A percentile compares a stretch with the other conserved stretches of the same genome.
Conservation (phyloP, 2,329 filamentous ascomycete species). For the Eutypella sp. region DNA sequence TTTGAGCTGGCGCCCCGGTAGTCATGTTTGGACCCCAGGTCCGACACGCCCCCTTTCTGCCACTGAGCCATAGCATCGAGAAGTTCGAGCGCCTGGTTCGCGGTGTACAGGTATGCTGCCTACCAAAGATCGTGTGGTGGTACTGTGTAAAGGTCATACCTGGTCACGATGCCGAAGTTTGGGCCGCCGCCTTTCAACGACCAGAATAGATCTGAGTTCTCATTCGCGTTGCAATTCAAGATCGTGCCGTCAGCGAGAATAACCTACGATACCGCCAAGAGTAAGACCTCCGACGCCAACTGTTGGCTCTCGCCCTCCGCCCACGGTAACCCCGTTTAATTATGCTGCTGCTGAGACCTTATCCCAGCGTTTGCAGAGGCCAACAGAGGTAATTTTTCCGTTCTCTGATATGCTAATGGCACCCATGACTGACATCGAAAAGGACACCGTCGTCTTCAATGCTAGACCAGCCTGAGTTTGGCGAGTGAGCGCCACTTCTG, state of each 20-base stretch:
- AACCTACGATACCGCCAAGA: conserved; percentile 31
- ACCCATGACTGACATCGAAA: too few species aligned
- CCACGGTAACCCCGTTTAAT: conserved; percentile 9
- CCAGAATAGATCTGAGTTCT: conserved; percentile 39
- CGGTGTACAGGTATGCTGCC: conserved; percentile 9
- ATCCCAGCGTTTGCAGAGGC: neutral
- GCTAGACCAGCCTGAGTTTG: neutral
- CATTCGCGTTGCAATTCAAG: conserved; percentile 30
- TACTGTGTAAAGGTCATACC: conserved; percentile 26
- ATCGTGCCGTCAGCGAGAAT: conserved; percentile 39
- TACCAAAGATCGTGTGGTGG: conserved; percentile 22
- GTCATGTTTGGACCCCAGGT: conserved; percentile 21
- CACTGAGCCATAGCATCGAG: conserved; percentile 23
- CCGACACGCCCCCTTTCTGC: conserved; percentile 18
- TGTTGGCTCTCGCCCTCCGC: conserved; percentile 13
- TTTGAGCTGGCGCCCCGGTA: conserved; percentile 13
- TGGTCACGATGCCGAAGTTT: conserved; percentile 40
- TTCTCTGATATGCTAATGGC: neutral
- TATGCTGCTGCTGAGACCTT: too few species aligned
- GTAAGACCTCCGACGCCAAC: conserved; percentile 23
- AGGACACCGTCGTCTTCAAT: neutral
- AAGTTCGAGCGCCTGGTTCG: conserved; percentile 15
- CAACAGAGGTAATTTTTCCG: neutral
- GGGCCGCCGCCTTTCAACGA: conserved; percentile 43
- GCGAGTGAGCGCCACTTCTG: neutral